Percentiles rank a stretch among this genome's conserved stretches.
Evolutionary conservation across 2,329 filamentous ascomycete species (phyloP).

Genomic region (Lasiodiplodia sp.): DNA sequence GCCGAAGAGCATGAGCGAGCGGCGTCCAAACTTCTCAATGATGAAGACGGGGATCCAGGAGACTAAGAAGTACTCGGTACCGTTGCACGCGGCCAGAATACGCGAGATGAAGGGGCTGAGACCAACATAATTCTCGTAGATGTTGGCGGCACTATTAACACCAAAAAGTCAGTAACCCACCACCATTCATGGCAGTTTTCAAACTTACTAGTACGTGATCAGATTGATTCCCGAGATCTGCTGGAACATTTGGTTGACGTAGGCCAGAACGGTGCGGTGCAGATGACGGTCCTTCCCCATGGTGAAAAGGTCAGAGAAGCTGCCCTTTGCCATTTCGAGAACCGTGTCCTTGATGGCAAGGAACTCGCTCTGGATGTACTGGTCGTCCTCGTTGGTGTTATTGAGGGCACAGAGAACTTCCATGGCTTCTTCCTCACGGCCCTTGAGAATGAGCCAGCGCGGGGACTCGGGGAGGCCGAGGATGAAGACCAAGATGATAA

Average conservation of each 20-base stretch:
- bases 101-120: constrained; percentile 45
- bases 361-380: constrained; percentile 46
- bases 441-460: constrained; percentile 65
- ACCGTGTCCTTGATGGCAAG: constrained; percentile 47
- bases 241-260: constrained; percentile 65
- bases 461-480: constrained; percentile 64
- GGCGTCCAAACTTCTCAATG: constrained; percentile 49
- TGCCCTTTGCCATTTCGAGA: constrained; percentile 51
- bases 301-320: constrained; percentile 65
- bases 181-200: not conserved
- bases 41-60: constrained; percentile 52
- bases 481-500: constrained; percentile 58
- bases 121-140: constrained; percentile 52
- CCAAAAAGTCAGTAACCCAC: constrained; percentile 36
- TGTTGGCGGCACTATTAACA: constrained; percentile 44
- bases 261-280: constrained; percentile 62
- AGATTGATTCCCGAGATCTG: constrained; percentile 50
- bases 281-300: constrained; percentile 64
- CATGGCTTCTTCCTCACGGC: constrained; percentile 56
- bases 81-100: constrained; percentile 49
- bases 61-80: constrained; percentile 51
- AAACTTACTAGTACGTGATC: constrained; percentile 30
- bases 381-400: constrained; percentile 41
- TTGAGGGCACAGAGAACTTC: constrained; percentile 45
- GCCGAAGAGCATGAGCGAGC: constrained; percentile 48